phyloP scores from a whole-genome alignment of 106 monocot species.

The Amphibolis antarctica region DNA sequence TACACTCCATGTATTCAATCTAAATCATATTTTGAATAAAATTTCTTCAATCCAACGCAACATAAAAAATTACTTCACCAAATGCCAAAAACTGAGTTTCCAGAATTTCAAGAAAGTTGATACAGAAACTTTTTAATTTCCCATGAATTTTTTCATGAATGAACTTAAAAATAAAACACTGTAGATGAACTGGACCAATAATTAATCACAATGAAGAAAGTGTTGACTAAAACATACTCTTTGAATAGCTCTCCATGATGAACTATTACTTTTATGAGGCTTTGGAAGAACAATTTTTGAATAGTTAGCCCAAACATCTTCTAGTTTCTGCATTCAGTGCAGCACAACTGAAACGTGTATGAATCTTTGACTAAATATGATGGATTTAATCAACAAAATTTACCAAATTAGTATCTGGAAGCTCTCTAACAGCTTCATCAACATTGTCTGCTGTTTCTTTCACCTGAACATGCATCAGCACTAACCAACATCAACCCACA shows the following conservation, averaged over 20 bases:
- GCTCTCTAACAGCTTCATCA: constrained; percentile 89
- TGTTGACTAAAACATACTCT: constrained; percentile 32
- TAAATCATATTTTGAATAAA: too few relatives aligned
- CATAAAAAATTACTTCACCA: too few relatives aligned
- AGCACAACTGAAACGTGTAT: not conserved
- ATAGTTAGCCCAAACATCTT: constrained; percentile 89
- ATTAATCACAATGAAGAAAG: not conserved
- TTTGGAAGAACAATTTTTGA: constrained; percentile 77
- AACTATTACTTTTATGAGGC: constrained; percentile 61
- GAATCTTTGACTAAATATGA: not conserved
- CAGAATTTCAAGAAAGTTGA: too few relatives aligned
- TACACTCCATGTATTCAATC: too few relatives aligned
- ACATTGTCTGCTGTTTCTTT: constrained; percentile 95
- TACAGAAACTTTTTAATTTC: too few relatives aligned
- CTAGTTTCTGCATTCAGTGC: constrained; percentile 56
- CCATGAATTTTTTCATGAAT: not conserved
- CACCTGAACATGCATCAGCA: constrained; percentile 32
- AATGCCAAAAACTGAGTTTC: too few relatives aligned
- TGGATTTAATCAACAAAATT: constrained; percentile 2
- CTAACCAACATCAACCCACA: too few relatives aligned
- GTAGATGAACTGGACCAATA: not conserved
- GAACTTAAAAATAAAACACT: not conserved
- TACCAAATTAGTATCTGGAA: constrained; percentile 96
- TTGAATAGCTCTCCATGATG: constrained; percentile 84
- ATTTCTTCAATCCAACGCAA: too few relatives aligned